Evolutionary conservation across 139 green algal genomes (phyloP).

Genomic region (Klebsormidium nitens): DNA sequence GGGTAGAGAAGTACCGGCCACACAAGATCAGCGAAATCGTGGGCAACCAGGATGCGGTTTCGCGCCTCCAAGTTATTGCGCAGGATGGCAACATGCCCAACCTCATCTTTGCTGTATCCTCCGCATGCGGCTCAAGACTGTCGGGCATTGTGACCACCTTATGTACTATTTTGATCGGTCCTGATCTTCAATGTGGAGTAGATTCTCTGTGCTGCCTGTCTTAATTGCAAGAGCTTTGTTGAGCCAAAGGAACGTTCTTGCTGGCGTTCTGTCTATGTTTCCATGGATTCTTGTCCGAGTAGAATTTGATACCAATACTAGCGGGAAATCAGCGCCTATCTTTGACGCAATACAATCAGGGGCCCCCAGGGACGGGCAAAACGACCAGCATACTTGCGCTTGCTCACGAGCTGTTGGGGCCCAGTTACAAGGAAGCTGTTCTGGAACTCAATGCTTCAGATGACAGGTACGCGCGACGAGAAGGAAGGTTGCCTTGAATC

Average conservation of each 20-base stretch:
- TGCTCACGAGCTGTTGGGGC: constrained; percentile 80
- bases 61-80: constrained; percentile 77
- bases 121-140: too few species aligned
- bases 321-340: too few species aligned
- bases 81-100: constrained; percentile 96
- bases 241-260: too few species aligned
- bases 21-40: constrained; percentile 83
- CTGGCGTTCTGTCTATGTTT: too few species aligned
- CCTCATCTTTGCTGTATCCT: constrained; percentile 77
- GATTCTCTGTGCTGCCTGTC: too few species aligned
- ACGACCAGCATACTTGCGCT: constrained; percentile 92
- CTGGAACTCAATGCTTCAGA: constrained; percentile 97
- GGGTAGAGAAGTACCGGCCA: constrained; percentile 95
- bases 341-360: constrained; percentile 55
- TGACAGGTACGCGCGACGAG: constrained; percentile 60
- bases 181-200: too few species aligned
- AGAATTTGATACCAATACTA: too few species aligned
- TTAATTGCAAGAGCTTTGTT: too few species aligned
- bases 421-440: constrained; percentile 79
- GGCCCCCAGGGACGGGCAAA: constrained; percentile 94
- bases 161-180: too few species aligned
- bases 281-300: too few species aligned
- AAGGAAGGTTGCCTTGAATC: too few species aligned
- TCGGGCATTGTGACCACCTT: too few species aligned
- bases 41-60: constrained; percentile 88